Evolutionary conservation across 768 basidiomycete genomes (phyloP), one percentile per base, ranked within the genome.

Genomic region (Mycena alexandri): DNA sequence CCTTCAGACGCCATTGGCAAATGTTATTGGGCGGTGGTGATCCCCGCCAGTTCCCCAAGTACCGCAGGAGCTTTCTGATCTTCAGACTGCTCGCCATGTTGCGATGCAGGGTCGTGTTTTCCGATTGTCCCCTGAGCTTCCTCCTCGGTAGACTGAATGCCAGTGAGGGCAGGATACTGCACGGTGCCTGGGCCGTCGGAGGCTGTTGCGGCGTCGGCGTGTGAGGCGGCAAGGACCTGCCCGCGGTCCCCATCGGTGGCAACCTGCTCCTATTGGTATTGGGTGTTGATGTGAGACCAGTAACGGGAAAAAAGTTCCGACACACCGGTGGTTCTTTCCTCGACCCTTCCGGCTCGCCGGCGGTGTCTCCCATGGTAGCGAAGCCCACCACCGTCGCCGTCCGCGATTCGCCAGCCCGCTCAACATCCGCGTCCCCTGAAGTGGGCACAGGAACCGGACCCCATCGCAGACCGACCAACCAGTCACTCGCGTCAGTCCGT

Each of bases 401-500:
- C 24, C 57, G 29, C 36, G 58, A 60, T 2, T 41, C 24, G 3
- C 33, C 43, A 2, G 43, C 29, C 17, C 56, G 56, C 56, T 57
- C 56, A 13, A 57, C 29, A 17, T 57, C 56, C 14, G 21, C 36
- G 21, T 8, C 13, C 53, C 50, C 50, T 5, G 53, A 16, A 7
- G 36, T 24, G 25, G 56, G 58, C 13, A 38, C 46, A 2, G 8
- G 9, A 17, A 33, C n/a, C 25, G 67, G 69, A 13, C 51, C 63
- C 19, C 77, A 79, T 13, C 79, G 79, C 1, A 75, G 72, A 61
- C 77, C 77, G 5, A 79, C 62, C 7, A 86, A 64, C 87, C 87
- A 88, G 42, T 88, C 87, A 11, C 85, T 85, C 0, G 53, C 34
- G 34, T 68, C 51, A 70, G 77, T 74, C 41, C 76, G 73, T 12